These are phyloP conservation scores for Suillus ampliporus DNA, from an alignment of 768 basidiomycete genomes.

Conservation along the genomic window DNA sequence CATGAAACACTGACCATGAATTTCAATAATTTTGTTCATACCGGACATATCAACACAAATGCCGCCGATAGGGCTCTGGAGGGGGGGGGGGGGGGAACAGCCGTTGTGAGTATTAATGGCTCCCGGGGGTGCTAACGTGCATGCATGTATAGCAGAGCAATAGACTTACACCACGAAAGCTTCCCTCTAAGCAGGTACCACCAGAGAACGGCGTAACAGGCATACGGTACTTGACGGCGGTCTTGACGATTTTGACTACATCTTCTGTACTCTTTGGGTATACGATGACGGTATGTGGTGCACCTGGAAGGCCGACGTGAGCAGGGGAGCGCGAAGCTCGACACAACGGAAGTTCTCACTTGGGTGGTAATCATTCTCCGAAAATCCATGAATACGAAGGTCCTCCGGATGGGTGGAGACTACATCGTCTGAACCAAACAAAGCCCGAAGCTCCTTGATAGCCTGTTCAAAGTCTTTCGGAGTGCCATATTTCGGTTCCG, in stretches of 20 bases:
- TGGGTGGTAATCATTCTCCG: slow-evolving; percentile 54
- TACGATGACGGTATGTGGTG: slow-evolving; percentile 63
- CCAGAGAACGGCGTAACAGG: slow-evolving; percentile 83
- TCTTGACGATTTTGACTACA: slow-evolving; percentile 77
- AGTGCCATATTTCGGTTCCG: slow-evolving; percentile 51
- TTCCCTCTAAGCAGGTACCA: slow-evolving; percentile 83
- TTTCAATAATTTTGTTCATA: slow-evolving; percentile 81
- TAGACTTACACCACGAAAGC: slow-evolving; percentile 63
- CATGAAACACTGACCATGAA: slow-evolving; percentile 57
- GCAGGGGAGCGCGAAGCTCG: neutral
- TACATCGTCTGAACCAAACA: slow-evolving; percentile 41
- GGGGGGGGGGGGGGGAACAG: slow-evolving; percentile 17
- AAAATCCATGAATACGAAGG: slow-evolving; percentile 59
- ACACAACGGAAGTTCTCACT: slow-evolving; percentile 39
- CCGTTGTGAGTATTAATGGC: neutral
- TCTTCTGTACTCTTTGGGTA: slow-evolving; percentile 78
- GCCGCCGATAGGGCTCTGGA: slow-evolving; percentile 49
- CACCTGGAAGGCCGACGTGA: slow-evolving; percentile 34
- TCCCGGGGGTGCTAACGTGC: no score
- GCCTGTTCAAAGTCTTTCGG: slow-evolving; percentile 57
- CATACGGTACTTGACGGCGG: slow-evolving; percentile 75
- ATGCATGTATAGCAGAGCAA: no score
- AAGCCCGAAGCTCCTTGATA: slow-evolving; percentile 51
- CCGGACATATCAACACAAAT: slow-evolving; percentile 80
- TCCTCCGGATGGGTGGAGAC: slow-evolving; percentile 60